Base-by-base conservation (phyloP, 1,139 yeast species). In the Saccharomyces hybrid region DNA sequence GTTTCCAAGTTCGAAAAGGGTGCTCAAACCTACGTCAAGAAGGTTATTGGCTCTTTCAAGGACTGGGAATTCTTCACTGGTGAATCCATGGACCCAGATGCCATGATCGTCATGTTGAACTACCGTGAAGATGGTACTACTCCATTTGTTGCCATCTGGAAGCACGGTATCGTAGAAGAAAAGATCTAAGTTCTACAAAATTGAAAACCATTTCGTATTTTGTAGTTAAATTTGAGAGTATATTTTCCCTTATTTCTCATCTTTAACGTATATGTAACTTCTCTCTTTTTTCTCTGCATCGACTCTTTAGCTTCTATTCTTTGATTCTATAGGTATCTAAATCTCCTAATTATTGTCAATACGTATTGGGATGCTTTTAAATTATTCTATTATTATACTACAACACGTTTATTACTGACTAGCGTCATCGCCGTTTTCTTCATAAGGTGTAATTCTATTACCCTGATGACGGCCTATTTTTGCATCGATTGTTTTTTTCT, bases 81-180 rank as follows among this genome's bases (percentile, higher is more conserved):
- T 82, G 98, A 93, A 82, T 87, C 96, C 72, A 95, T 93, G 99
- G 96, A 95, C 85, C 97, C 98, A 75, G 98, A 93, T 76, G 97
- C 87, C 70, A 93, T 93, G 99, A 79, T 93, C 73, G 91, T 89
- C 67, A 84, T 93, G 76, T 87, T 93, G 79, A 93, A 93, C 95
- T 93, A 93, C 90, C 95, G 99, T 81, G 99, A 93, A 81, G 98
- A 93, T 74, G 99, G 99, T 81, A 80, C 84, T 70, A 95, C 99
- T 66, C 99, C 99, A 72, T 95, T 73, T 81, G 95, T 93, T 72
- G 89, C 91, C 66, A 84, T 90, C 85, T 93, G 98, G 98, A 95
- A 91, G 82, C 98, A 93, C 78, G 99, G 98, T 83, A 84, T 88
- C 65, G 79, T 76, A 69, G 89, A 83, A 75, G 83, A 80, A 75